phyloP scores from a whole-genome alignment of 257 asterid species.

The Ilex asprella region DNA sequence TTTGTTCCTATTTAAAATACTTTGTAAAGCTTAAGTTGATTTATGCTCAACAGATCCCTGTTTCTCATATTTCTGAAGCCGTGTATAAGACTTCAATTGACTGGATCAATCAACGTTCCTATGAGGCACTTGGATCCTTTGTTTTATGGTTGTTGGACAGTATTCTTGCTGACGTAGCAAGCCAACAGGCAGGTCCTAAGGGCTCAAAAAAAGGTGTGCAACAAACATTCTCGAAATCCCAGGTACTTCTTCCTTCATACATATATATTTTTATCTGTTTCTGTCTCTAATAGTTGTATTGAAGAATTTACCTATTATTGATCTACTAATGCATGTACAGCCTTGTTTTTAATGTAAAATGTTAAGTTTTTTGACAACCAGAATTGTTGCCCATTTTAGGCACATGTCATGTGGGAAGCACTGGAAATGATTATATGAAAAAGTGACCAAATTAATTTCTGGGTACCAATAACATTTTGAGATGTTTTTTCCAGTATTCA shows the following conservation, averaged over 20 bases:
- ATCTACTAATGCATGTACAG: not conserved
- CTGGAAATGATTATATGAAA: not conserved
- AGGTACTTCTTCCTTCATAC: conserved; percentile 31
- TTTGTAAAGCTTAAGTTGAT: not conserved
- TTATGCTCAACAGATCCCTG: conserved; percentile 51
- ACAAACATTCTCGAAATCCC: conserved; percentile 66
- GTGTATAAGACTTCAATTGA: conserved; percentile 73
- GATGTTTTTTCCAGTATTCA: too few relatives aligned
- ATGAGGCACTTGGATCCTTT: conserved; percentile 60
- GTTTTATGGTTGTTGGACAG: conserved; percentile 70
- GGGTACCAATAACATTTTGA: too few relatives aligned
- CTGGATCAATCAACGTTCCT: conserved; percentile 69
- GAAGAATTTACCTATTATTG: not conserved
- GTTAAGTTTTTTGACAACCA: too few relatives aligned
- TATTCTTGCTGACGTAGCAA: conserved; percentile 58
- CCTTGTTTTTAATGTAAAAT: not conserved
- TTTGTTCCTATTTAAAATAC: not conserved
- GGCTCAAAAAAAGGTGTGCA: conserved; percentile 62
- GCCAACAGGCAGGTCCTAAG: conserved; percentile 51
- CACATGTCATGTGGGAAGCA: not conserved
- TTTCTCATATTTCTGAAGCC: conserved; percentile 55
- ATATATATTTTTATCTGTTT: not conserved
- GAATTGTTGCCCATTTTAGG: not conserved
- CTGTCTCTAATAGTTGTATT: not conserved
- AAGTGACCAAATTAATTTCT: too few relatives aligned